Percentiles rank a stretch among this genome's conserved stretches.
Conservation (phyloP, 371 early-diverging fungal species). For the Mucor lusitanicus region DNA sequence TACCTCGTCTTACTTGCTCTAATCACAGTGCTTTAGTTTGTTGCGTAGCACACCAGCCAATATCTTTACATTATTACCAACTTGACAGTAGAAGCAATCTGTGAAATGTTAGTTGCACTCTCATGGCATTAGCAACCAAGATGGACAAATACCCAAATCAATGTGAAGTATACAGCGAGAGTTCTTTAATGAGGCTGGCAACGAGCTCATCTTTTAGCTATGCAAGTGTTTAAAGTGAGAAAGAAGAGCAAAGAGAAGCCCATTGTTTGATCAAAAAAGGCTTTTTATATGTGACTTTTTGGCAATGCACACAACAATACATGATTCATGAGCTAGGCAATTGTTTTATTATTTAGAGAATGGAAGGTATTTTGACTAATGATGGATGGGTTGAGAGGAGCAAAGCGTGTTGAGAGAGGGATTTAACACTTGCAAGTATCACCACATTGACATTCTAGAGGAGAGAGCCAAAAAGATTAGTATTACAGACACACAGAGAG, state of each 20-base stretch:
- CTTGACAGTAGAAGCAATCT: slow-evolving; percentile 82
- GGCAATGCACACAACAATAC: neutral
- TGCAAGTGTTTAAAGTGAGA: neutral
- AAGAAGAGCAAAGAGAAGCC: neutral
- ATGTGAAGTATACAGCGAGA: slow-evolving; percentile 66
- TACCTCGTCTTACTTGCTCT: slow-evolving; percentile 77
- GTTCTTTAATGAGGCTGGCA: slow-evolving; percentile 53
- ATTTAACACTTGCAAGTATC: slow-evolving; percentile 9
- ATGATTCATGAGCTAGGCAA: neutral
- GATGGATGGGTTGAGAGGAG: neutral
- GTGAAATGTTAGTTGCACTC: neutral
- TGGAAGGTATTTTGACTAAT: neutral
- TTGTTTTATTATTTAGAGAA: neutral
- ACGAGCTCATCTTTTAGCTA: slow-evolving; percentile 1
- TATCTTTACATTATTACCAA: slow-evolving; percentile 44
- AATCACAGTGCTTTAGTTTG: neutral
- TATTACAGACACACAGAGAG: neutral
- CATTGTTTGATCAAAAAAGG: neutral
- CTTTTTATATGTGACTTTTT: neutral
- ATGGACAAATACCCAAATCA: slow-evolving; percentile 49
- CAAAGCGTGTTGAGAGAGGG: neutral
- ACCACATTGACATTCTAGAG: slow-evolving; percentile 11
- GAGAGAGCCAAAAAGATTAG: neutral
- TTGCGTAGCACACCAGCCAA: neutral
- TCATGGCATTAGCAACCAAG: neutral